Base-by-base conservation (phyloP, 1,284 basidiomycete species). In the Pseudozyma pruni region DNA sequence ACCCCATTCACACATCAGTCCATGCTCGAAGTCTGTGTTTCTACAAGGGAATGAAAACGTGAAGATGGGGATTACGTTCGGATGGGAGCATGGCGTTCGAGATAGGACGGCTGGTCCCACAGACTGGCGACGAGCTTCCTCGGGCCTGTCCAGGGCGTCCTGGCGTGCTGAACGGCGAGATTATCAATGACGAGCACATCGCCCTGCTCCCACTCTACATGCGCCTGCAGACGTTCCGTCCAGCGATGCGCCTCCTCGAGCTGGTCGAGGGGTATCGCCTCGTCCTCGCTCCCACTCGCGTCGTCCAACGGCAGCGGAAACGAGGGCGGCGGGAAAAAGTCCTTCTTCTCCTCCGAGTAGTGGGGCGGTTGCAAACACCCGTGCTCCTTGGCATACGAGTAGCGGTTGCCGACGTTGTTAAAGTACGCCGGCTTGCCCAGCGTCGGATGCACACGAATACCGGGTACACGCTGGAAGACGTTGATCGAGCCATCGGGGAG, bases 121-220 rank as follows among this genome's bases (percentile, higher is more conserved):
- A 74, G 35, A 41, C 63, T 68, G 3, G 72, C 72, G 4, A 74
- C 53, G 13, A 74, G 47, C 39, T 66, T 61, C 10, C 68, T 51
- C 5, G 70, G 62, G 2, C 68, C 72, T 20, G 48, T 44, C 72
- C 72, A 74, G 7, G 72, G 69, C 2, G 62, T 57, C 19, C 72
- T 38, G 1, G 54, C 72, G 35, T 74, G 72, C 55, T 74, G 72
- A 5, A 74, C 72, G 1, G 72, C 72, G 23, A 74, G 58, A 29
- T 74, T 74, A 42, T 74, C 68, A 29, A 74, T 66, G 32, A 74
- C 45, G 2, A 74, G 47, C 4, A 74, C 41, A 43, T 74, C 72
- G 13, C 72, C 72, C 29, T 51, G 43, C 6, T 60, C 45, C 72
- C 72, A 74, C 27, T 66, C 55, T 40, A 74, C 69, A 35, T 74